These are phyloP conservation scores for Malania oleifera DNA, from an alignment of 164 flowering plant species.

Conservation along the genomic window DNA sequence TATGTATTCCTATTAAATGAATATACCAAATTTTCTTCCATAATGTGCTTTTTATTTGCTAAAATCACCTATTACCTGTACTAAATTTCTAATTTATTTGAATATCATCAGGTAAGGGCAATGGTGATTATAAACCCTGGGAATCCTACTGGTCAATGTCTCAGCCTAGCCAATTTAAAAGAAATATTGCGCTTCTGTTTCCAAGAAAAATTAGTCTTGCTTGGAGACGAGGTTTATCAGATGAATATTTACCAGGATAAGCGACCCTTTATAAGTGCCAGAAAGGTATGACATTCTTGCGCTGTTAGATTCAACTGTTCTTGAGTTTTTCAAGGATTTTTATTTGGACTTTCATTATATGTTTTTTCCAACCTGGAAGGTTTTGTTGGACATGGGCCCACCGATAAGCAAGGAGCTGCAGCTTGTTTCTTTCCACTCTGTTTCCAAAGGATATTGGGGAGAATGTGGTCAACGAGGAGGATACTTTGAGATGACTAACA, in stretches of 20 bases:
- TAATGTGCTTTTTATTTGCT: not conserved
- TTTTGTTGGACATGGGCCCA: slow-evolving; percentile 82
- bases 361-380: slow-evolving; percentile 32
- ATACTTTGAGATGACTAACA: slow-evolving; percentile 97
- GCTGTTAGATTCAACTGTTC: not conserved
- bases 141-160: slow-evolving; percentile 97
- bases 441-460: slow-evolving; percentile 96
- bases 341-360: not conserved
- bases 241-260: slow-evolving; percentile 94
- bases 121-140: slow-evolving; percentile 99
- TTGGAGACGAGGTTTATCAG: slow-evolving; percentile 98
- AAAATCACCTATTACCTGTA: not conserved
- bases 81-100: slow-evolving; percentile 8
- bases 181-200: slow-evolving; percentile 68
- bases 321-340: not conserved
- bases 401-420: slow-evolving; percentile 85
- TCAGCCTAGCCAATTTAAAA: slow-evolving; percentile 74
- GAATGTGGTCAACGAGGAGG: slow-evolving; percentile 99
- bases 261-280: slow-evolving; percentile 87
- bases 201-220: slow-evolving; percentile 69
- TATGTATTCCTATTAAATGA: not conserved
- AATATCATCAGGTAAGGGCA: slow-evolving; percentile 69
- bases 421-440: slow-evolving; percentile 94
- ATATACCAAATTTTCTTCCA: not conserved
- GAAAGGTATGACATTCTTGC: slow-evolving; percentile 51